These are phyloP conservation scores for Kokia cookei DNA, from an alignment of 441 rosid genomes.

Conservation along the genomic window DNA sequence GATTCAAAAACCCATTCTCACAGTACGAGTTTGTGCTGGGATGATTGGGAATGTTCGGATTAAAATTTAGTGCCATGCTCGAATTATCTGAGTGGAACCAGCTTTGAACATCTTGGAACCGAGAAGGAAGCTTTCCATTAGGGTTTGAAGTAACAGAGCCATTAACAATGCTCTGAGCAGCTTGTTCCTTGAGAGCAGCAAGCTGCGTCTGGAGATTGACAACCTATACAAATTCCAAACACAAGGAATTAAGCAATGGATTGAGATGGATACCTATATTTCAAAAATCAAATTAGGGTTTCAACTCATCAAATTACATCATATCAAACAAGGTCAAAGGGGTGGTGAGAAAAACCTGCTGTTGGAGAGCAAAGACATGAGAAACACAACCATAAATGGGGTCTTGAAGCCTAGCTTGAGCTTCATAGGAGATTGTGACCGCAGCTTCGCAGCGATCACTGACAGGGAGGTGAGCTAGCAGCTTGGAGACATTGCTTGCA, in stretches of 20 bases:
- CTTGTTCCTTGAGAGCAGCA: constrained; percentile 72
- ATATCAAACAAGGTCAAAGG: background rate
- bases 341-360: constrained; percentile 49
- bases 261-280: background rate
- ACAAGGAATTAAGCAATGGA: background rate
- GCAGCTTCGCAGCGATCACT: constrained; percentile 80
- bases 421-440: constrained; percentile 86
- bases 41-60: constrained; percentile 13
- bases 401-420: constrained; percentile 93
- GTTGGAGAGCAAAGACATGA: constrained; percentile 91
- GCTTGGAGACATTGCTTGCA: constrained; percentile 90
- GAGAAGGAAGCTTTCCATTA: constrained; percentile 32
- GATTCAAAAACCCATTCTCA: constrained; percentile 27
- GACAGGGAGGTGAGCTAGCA: constrained; percentile 76
- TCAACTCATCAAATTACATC: background rate
- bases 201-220: constrained; percentile 81
- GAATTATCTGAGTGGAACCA: constrained; percentile 33
- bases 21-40: constrained; percentile 5
- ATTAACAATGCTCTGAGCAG: constrained; percentile 44
- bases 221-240: constrained; percentile 41
- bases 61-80: constrained; percentile 19
- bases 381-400: constrained; percentile 94
- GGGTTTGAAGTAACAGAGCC: constrained; percentile 38
- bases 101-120: constrained; percentile 32
- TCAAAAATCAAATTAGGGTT: constrained; percentile 25